These are phyloP conservation scores for Dryas alaskensis DNA, from an alignment of 306 rosid species.

Conservation along the genomic window DNA sequence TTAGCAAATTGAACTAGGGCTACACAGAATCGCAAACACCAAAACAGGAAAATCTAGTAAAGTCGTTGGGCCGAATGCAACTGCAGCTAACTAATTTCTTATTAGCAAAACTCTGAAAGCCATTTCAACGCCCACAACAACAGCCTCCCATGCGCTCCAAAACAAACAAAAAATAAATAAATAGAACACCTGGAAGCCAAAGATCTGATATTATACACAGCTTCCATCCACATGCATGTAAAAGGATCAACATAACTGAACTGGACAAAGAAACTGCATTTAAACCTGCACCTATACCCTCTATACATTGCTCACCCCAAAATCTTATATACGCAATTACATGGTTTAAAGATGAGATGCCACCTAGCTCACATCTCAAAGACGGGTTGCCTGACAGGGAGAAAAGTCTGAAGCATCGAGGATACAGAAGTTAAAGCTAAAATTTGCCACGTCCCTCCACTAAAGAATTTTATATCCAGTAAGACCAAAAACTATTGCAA, in stretches of 20 bases:
- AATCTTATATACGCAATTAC: slow-evolving; percentile 36
- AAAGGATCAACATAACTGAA: not conserved
- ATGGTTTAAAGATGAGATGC: slow-evolving; percentile 14
- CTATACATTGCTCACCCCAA: slow-evolving; percentile 33
- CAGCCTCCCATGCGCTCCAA: not conserved
- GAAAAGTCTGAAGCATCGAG: not conserved
- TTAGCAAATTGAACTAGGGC: too few species aligned
- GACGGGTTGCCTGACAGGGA: not conserved
- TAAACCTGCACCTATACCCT: slow-evolving; percentile 32
- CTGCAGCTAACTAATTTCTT: too few species aligned
- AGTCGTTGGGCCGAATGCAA: too few species aligned
- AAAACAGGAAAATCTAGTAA: too few species aligned
- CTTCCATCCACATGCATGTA: not conserved
- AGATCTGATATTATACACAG: not conserved
- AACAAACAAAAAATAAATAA: not conserved
- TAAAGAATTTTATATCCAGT: slow-evolving; percentile 3
- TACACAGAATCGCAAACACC: too few species aligned
- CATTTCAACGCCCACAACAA: not conserved
- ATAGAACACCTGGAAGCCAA: not conserved
- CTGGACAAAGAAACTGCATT: slow-evolving; percentile 5
- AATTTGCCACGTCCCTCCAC: too few species aligned
- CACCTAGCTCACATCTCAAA: slow-evolving; percentile 21
- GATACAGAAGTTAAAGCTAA: slow-evolving; percentile 7
- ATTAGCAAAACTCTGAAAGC: not conserved
- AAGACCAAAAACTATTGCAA: slow-evolving; percentile 3